Conservation (phyloP, 2,329 filamentous ascomycete species). For the Aspergillus viridinutans region DNA sequence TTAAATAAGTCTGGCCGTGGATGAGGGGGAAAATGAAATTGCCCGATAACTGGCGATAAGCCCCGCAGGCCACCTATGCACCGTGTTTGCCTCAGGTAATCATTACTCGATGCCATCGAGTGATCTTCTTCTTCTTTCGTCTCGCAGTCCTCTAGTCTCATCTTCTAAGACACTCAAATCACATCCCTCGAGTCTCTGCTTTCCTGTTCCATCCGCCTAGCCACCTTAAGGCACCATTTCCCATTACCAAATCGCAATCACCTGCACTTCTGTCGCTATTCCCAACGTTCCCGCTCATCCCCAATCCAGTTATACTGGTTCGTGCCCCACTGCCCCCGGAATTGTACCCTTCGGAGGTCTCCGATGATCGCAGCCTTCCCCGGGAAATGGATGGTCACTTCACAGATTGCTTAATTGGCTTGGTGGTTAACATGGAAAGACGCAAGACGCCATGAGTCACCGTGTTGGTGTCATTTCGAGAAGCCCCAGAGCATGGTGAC, state of each 20-base stretch:
- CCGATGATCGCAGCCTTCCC: conserved; percentile 15
- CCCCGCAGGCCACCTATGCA: conserved; percentile 1
- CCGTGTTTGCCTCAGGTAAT: neutral
- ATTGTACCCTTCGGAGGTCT: conserved; percentile 15
- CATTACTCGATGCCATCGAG: conserved; percentile 19
- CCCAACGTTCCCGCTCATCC: neutral
- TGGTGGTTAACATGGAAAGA: neutral
- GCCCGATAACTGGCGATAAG: conserved; percentile 5
- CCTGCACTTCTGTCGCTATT: neutral
- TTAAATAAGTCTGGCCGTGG: neutral
- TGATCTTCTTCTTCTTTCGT: conserved; percentile 2
- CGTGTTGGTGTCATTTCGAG: neutral
- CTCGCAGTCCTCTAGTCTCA: too few species aligned
- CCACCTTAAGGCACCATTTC: conserved; percentile 1
- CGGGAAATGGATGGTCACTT: neutral
- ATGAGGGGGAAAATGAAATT: neutral
- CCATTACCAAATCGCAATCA: conserved; percentile 12
- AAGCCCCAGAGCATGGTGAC: neutral
- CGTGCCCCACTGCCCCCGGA: conserved; percentile 8
- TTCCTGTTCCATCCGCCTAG: neutral
- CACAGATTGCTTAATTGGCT: neutral
- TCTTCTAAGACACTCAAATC: neutral
- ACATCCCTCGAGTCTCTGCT: neutral
- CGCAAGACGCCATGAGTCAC: neutral
- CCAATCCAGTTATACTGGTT: neutral